Base-by-base conservation (phyloP, 495 filamentous ascomycete species). In the Hypomontagnella submonticulosa region DNA sequence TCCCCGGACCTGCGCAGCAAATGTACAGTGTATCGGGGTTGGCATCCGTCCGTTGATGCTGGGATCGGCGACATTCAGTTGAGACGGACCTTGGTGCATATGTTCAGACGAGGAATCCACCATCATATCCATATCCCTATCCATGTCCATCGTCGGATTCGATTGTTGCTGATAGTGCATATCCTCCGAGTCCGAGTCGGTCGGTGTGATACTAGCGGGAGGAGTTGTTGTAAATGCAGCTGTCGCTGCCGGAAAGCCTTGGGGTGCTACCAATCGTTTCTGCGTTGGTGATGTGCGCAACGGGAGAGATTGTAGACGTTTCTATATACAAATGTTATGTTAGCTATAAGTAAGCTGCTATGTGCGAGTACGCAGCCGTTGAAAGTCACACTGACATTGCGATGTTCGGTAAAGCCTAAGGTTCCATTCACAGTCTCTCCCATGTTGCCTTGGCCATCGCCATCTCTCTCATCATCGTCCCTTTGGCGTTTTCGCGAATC, bases 51-150 rank as follows among this genome's bases (percentile, higher is more conserved):
- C 77, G 23, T 69, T 67, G 11, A 75, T 67, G 57, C 58, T 77
- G 8, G 74, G 57, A 2, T 56, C 63, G 32, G 62, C 16, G n/a
- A 34, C 46, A 36, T 76, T 72, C 27, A 64, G 48, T 44, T 67
- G 69, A 20, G 64, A 60, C 8, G 64, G 44, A 27, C 71, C 77
- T 6, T 75, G 74, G 6, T 76, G 76, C 27, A 78, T 62, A 46
- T 75, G 46, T 16, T 69, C 74, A 66, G 66, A 67, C 53, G 63
- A 60, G 37, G 43, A 48, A 43, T 75, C 78, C 30, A 79, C 71
- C 56, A 74, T 72, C 81, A 84, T 86, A 38, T 85, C 81, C 62
- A 79, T 79, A 61, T 89, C 88, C 32, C 77, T 58, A 69, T 89
- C 85, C 47, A 77, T 61, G 13, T 61, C 66, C 66, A 74, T 70